Evolutionary conservation across 257 asterid genomes (phyloP), one percentile per base, ranked within the genome.

Genomic region (Rehmannia glutinosa): DNA sequence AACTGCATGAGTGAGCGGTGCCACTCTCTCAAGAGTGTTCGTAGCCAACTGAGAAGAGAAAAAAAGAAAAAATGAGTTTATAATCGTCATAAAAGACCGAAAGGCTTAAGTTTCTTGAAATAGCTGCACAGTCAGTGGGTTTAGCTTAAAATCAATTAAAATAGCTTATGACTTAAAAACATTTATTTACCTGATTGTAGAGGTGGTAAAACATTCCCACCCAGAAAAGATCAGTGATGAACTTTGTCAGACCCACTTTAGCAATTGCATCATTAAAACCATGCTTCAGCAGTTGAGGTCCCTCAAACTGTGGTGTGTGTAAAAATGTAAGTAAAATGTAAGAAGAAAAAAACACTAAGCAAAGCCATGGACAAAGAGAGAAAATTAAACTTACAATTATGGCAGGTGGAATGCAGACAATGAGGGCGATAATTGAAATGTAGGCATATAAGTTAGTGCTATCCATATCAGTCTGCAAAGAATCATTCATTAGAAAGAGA

Each of bases 181-280:
- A 52, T 10, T 38, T 6, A 38, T 5, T 12, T 85, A 91, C 98
- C 99, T 94, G 99, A 79, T 94, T 94, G 91, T 94, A 94, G 68
- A 94, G 95, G 68, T 94, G 98, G 81, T 94, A 94, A 80, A 94
- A 91, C 99, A 94, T 85, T 77, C 99, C 99, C 6, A 94, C 99
- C 99, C 97, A 94, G 80, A 94, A 88, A 77, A 94, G 97, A 79
- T 94, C 97, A 0, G 88, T 59, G 73, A 91, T 0, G 69, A 94
- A 91, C 88, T 94, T 94, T 6, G 90, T 88, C 60, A 83, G 7
- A 8, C 99, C 98, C 27, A 94, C 98, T 84, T 91, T 82, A 65
- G 95, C 82, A 72, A 94, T 88, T 20, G 99, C 99, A 78, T 94
- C 99, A 43, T 5, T 78, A 59, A 94, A 88, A 5, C 99, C 98